Base-by-base conservation (phyloP, 257 asterid genomes). In the Solanum verrucosum region DNA sequence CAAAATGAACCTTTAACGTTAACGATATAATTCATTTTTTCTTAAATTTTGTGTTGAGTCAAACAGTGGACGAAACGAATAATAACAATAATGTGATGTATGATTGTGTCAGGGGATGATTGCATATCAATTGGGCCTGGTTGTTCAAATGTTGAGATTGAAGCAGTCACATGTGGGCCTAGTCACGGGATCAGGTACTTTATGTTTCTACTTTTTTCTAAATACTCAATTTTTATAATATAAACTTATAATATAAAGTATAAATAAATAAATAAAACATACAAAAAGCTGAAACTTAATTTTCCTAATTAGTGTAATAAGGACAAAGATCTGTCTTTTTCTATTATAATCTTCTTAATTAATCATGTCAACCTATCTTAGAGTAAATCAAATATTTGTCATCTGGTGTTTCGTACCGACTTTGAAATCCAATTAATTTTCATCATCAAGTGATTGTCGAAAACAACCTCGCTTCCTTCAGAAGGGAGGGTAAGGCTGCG, bases 51-150 rank as follows among this genome's bases (percentile, higher is more conserved):
- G 1, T 65, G 18, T 65, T 12, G 4, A 25, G 34, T 25, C 18
- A 25, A 25, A 65, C 9, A 2, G 1, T 1, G 0, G 7, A n/a
- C 18, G 34, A 25, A 12, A 25, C 9, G 14, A 65, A n/a, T 10
- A 65, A 25, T n/a, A 10, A 23, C 4, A 23, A 74, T 40, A n/a
- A n/a, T 44, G 9, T 11, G 29, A 38, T 33, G 42, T n/a, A 11
- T 31, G 79, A 27, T 31, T 21, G 82, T 31, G 83, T 79, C 91
- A 97, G 99, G 99, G 56, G 99, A 97, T 87, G 99, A 97, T 84
- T 97, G 98, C 92, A 96, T 96, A 83, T 97, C 99, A 34, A 96
- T 97, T 23, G 99, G 99, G 10, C 89, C 98, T 5, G 98, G 99
- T 7, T 93, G 99, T 86, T 89, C 98, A 25, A 96, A 97, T 89